These are phyloP conservation scores for Waitea zeae DNA, from an alignment of 1,284 basidiomycete genomes.

Conservation along the genomic window DNA sequence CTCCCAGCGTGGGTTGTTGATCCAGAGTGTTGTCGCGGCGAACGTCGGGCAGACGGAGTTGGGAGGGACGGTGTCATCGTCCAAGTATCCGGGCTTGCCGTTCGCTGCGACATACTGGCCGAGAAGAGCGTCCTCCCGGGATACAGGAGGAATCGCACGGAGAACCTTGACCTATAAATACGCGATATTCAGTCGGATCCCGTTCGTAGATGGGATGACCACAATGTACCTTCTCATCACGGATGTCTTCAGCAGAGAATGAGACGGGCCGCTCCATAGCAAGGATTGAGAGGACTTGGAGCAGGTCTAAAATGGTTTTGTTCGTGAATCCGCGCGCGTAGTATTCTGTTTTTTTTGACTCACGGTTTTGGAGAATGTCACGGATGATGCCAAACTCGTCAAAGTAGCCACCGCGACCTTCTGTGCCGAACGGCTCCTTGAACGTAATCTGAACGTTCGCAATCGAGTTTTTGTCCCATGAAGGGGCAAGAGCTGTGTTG, in stretches of 20 bases:
- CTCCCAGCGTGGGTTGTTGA: conserved; percentile 93
- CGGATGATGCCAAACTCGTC: conserved; percentile 97
- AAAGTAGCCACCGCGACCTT: conserved; percentile 95
- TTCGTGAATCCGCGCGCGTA: too few species aligned
- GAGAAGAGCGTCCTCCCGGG: conserved; percentile 62
- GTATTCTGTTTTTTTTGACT: conserved; percentile 22
- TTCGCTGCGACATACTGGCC: conserved; percentile 83
- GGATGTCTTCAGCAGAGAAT: conserved; percentile 89
- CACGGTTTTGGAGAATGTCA: conserved; percentile 92
- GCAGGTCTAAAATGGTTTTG: conserved; percentile 42
- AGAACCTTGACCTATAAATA: conserved; percentile 89
- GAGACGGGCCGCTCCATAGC: conserved; percentile 98
- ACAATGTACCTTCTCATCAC: conserved; percentile 79
- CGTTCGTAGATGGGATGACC: conserved; percentile 3
- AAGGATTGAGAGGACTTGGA: conserved; percentile 84
- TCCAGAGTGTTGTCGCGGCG: conserved; percentile 75
- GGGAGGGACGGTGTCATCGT: conserved; percentile 87
- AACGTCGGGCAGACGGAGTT: conserved; percentile 87
- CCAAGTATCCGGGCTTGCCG: conserved; percentile 93
- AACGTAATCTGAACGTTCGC: conserved; percentile 95
- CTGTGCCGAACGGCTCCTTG: conserved; percentile 96
- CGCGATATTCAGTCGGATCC: too few species aligned
- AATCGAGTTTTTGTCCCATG: conserved; percentile 90
- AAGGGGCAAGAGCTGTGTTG: conserved; percentile 73
- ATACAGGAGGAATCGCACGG: conserved; percentile 73